Conservation (phyloP, 2,329 filamentous ascomycete genomes). For the Trichophyton benhamiae region DNA sequence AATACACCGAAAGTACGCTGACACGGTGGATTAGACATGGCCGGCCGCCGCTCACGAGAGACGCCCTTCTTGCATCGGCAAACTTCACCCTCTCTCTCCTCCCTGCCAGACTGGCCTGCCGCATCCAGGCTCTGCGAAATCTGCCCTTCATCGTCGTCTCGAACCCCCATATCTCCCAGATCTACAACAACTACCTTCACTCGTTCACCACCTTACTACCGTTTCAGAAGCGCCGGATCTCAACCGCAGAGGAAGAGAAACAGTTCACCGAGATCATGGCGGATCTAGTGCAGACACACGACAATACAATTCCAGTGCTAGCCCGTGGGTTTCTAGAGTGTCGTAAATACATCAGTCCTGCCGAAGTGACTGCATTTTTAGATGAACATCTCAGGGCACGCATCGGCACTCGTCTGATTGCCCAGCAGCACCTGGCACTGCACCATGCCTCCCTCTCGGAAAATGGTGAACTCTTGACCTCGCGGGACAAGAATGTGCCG, state of each 20-base stretch:
- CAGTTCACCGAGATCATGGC: constrained; percentile 85
- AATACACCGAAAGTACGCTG: neutral
- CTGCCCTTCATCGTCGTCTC: constrained; percentile 95
- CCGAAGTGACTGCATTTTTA: constrained; percentile 78
- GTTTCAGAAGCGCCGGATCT: constrained; percentile 61
- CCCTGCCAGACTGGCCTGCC: constrained; percentile 81
- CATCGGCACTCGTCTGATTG: constrained; percentile 86
- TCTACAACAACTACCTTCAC: constrained; percentile 93
- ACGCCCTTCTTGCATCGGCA: constrained; percentile 73
- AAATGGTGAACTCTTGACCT: constrained; percentile 30
- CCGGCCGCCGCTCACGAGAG: constrained; percentile 67
- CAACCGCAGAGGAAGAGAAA: constrained; percentile 72
- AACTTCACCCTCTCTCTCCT: constrained; percentile 92
- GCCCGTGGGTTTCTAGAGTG: constrained; percentile 90
- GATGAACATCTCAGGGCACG: constrained; percentile 87
- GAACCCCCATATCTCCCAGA: constrained; percentile 88
- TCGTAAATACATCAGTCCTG: constrained; percentile 70
- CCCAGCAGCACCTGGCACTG: constrained; percentile 90
- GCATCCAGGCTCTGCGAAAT: constrained; percentile 84
- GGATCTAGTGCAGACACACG: constrained; percentile 88
- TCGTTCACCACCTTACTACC: constrained; percentile 82
- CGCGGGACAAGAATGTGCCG: constrained; percentile 14
- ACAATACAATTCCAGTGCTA: constrained; percentile 85
- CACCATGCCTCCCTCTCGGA: constrained; percentile 63
- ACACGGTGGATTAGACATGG: constrained; percentile 45